Evolutionary conservation across 164 flowering plant species (phyloP).

Genomic region (Liriodendron chinense): DNA sequence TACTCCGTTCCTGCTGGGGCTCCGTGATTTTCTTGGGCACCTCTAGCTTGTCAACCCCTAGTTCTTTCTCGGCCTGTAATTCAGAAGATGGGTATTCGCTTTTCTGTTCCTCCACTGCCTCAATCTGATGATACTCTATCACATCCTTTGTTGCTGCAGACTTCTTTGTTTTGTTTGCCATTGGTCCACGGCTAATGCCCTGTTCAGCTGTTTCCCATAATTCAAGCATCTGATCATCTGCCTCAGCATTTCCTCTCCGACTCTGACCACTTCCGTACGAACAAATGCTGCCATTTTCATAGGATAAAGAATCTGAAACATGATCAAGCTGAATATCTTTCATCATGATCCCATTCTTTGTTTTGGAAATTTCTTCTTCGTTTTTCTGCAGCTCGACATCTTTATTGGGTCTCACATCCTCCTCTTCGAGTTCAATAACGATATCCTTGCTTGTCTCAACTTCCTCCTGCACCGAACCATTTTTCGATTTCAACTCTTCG

Average conservation of each 20-base stretch:
- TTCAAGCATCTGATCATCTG: constrained; percentile 66
- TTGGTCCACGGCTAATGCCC: constrained; percentile 16
- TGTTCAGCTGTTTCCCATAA: constrained; percentile 64
- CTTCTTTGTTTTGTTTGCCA: constrained; percentile 14
- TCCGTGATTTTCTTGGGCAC: constrained; percentile 42
- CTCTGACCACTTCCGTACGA: constrained; percentile 16
- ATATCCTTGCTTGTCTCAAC: constrained; percentile 15
- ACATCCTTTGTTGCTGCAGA: constrained; percentile 16
- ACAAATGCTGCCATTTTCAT: constrained; percentile 12
- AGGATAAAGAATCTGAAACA: constrained; percentile 41
- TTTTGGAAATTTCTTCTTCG: constrained; percentile 29
- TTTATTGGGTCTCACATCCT: constrained; percentile 7
- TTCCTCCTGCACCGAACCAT: constrained; percentile 14
- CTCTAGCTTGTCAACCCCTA: constrained; percentile 70
- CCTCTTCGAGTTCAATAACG: constrained; percentile 7
- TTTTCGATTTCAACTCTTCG: constrained; percentile 31
- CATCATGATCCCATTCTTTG: constrained; percentile 34
- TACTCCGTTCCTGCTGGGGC: constrained; percentile 37
- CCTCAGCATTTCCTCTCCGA: constrained; percentile 25
- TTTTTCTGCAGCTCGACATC: constrained; percentile 21
- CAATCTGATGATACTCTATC: constrained; percentile 17
- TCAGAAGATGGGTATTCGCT: constrained; percentile 34
- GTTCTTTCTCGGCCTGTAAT: constrained; percentile 49
- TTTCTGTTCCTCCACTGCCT: constrained; percentile 20
- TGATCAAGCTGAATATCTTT: constrained; percentile 89